Percentiles rank a stretch among this genome's conserved stretches.
These are phyloP conservation scores for Magnaporthiopsis poae DNA, from an alignment of 2,329 filamentous ascomycete species.

Conservation along the genomic window DNA sequence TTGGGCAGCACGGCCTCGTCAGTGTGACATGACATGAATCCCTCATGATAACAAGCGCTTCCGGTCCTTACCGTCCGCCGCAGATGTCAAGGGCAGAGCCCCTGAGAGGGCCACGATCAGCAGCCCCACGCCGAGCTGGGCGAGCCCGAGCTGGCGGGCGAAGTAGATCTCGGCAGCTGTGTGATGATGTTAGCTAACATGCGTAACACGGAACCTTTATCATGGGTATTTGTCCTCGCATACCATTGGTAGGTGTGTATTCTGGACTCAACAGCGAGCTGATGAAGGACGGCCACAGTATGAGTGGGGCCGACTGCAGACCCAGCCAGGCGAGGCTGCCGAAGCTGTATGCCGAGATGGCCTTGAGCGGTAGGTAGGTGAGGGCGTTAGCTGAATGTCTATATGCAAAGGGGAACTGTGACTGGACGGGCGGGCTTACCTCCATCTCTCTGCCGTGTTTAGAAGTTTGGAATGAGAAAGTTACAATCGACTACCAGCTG, in stretches of 20 bases:
- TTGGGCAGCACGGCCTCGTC: constrained; percentile 1
- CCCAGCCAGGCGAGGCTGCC: constrained; percentile 42
- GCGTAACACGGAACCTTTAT: too few species aligned
- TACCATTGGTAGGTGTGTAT: constrained; percentile 23
- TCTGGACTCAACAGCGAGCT: constrained; percentile 31
- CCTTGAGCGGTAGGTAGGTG: constrained; percentile 21
- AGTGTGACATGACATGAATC: constrained; percentile 5
- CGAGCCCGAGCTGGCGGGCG: constrained; percentile 58
- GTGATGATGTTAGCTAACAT: neutral
- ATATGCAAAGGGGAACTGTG: neutral
- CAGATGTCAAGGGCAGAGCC: constrained; percentile 53
- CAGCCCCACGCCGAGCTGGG: constrained; percentile 54
- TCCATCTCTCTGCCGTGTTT: neutral
- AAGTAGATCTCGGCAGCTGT: constrained; percentile 62
- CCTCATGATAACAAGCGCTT: neutral
- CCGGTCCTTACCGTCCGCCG: constrained; percentile 26
- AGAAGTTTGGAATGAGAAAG: too few species aligned
- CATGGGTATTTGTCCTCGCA: neutral
- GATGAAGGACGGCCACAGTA: constrained; percentile 39
- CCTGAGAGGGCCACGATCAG: constrained; percentile 61
- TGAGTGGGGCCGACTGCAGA: constrained; percentile 36
- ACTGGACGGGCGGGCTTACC: neutral
- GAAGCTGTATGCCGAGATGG: constrained; percentile 40
- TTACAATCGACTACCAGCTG: too few species aligned
- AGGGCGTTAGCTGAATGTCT: neutral